phyloP scores from a whole-genome alignment of 2,329 filamentous ascomycete species.

The Pseudocercospora fijiensis region DNA sequence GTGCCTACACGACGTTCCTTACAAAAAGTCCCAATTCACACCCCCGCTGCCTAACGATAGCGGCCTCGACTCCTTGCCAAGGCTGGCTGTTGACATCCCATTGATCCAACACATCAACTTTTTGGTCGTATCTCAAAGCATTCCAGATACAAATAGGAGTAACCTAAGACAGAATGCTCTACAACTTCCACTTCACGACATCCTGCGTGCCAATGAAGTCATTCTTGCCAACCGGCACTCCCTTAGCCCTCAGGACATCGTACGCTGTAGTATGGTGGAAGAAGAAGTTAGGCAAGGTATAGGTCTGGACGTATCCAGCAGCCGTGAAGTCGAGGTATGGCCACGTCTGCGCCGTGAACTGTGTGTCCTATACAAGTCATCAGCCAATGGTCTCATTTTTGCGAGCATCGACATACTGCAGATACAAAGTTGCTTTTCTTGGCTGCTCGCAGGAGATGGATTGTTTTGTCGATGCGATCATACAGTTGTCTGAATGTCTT shows the following conservation, averaged over 20 bases:
- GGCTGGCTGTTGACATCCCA: not conserved
- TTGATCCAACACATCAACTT: not conserved
- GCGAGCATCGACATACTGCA: not conserved
- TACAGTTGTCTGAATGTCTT: not conserved
- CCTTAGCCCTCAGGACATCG: not conserved
- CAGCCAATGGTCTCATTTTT: not conserved
- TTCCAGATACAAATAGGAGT: not conserved
- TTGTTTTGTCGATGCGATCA: not conserved
- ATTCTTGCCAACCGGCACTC: not conserved
- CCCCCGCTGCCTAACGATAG: not conserved
- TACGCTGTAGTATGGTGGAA: not conserved
- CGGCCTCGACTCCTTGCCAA: not conserved
- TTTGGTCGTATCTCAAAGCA: not conserved
- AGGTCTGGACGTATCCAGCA: not conserved
- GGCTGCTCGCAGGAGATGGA: not conserved
- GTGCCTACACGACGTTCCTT: not conserved
- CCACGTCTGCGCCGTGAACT: not conserved
- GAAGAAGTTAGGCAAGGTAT: not conserved
- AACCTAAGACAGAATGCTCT: not conserved
- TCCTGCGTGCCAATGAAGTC: slow-evolving; percentile 6
- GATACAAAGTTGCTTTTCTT: not conserved
- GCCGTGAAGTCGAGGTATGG: not conserved
- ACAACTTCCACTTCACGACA: slow-evolving; percentile 3
- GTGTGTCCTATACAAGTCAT: not conserved
- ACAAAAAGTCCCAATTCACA: not conserved